Evolutionary conservation across 805 yeast genomes (phyloP), one percentile per base, ranked within the genome.

Genomic region (Zygotorulaspora florentina): DNA sequence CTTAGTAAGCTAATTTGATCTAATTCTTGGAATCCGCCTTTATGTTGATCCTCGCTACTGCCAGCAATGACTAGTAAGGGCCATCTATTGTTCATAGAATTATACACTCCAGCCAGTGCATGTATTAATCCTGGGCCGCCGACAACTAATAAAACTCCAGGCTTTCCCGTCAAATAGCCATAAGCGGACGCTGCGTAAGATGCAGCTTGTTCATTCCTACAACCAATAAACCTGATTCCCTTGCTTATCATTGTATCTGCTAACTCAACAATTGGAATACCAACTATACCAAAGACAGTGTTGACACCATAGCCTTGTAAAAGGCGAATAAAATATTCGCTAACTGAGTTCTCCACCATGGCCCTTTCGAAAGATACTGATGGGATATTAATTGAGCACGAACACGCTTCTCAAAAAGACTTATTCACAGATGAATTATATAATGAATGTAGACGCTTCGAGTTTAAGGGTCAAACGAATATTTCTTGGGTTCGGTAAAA

Each of bases 51-150:
- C 43, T 64, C 68, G 10, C 75, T 62, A 39, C 78, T 75, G 1
- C 89, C 89, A 0, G 88, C 85, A 17, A 83, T 66, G 12, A 83
- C 76, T 45, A 83, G 50, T 41, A 83, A 60, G 3, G 90, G 90
- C 76, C 85, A 81, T 45, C 76, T 71, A 59, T 84, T 84, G 43
- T 75, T 66, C 33, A 68, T 71, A 6, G 88, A 75, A 55, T 83
- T 83, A 55, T 77, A 80, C 2, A 80, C 66, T 48, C 89, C 90
- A 0, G 88, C 77, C 36, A 80, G 55, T 0, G 86, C 82, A 51
- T 83, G 87, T 8, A 83, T 71, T 2, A 83, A 67, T 3, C 89
- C 89, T 0, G 89, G 88, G 0, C 89, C 89, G 27, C 90, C 89
- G 3, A 84, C 89, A 0, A 81, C 85, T 2, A 83, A 67, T 13